These are phyloP conservation scores for Globisporangium sylvaticum DNA, from an alignment of 352 stramenopile species.

Conservation along the genomic window DNA sequence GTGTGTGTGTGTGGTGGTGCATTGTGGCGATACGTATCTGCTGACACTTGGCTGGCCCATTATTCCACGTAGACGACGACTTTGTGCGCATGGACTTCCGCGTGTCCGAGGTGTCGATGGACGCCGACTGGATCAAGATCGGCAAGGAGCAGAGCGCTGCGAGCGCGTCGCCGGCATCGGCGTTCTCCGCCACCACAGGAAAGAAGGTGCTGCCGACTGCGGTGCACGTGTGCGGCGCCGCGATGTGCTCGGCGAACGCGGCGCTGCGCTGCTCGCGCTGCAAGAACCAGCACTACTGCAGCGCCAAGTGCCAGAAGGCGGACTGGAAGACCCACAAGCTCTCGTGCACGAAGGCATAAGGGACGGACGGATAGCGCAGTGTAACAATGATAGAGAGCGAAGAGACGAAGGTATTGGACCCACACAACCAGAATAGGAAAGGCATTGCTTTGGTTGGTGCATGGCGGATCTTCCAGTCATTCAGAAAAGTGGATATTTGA, in stretches of 20 bases:
- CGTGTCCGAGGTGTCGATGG: constrained; percentile 53
- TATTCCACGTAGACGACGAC: constrained; percentile 51
- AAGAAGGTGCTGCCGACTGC: constrained; percentile 26
- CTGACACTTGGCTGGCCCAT: background rate
- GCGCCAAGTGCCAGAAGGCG: constrained; percentile 71
- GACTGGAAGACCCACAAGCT: constrained; percentile 85
- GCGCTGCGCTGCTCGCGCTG: constrained; percentile 77
- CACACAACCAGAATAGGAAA: background rate
- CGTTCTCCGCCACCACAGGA: constrained; percentile 21
- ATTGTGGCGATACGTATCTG: background rate
- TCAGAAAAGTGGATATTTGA: background rate
- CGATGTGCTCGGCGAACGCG: constrained; percentile 66
- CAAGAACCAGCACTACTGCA: constrained; percentile 85
- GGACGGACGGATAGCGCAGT: background rate
- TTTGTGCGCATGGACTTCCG: constrained; percentile 83
- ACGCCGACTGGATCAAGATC: constrained; percentile 65
- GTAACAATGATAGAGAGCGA: background rate
- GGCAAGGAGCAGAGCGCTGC: constrained; percentile 47
- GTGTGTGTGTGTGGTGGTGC: background rate
- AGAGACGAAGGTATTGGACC: background rate
- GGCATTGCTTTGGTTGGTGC: background rate
- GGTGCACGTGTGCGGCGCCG: constrained; percentile 58
- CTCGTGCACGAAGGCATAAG: constrained; percentile 33
- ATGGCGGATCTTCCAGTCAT: background rate
- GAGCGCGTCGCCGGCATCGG: constrained; percentile 23